These are phyloP conservation scores for Saccharomycopsis oosterbeekiorum DNA, from an alignment of 805 yeast species.

Conservation along the genomic window DNA sequence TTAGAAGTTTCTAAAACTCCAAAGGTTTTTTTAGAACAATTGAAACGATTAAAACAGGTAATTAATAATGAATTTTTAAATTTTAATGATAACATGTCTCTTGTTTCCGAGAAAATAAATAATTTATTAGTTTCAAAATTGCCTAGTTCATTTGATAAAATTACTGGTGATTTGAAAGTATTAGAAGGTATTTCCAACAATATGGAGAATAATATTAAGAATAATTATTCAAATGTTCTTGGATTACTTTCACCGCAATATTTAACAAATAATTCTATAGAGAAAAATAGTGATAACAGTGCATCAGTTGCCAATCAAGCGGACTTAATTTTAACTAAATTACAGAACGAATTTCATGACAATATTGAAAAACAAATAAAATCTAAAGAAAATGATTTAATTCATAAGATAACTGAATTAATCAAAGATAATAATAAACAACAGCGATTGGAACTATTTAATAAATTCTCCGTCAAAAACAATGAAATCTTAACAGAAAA, in stretches of 20 bases:
- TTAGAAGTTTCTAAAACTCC: not conserved
- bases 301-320: not conserved
- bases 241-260: not conserved
- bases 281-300: not conserved
- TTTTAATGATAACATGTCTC: conserved; percentile 14
- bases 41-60: conserved; percentile 6
- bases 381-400: conserved; percentile 18
- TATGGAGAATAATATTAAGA: conserved; percentile 1
- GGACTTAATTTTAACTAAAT: not conserved
- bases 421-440: conserved; percentile 5
- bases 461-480: not conserved
- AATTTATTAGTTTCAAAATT: conserved; percentile 6
- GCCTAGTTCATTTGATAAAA: conserved; percentile 1
- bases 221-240: not conserved
- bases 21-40: not conserved
- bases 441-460: conserved; percentile 3
- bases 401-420: not conserved
- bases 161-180: conserved; percentile 3
- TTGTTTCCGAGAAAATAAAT: conserved; percentile 16
- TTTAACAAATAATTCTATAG: not conserved
- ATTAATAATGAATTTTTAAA: conserved; percentile 3
- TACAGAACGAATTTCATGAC: conserved; percentile 7
- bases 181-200: not conserved
- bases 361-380: conserved; percentile 18
- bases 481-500: not conserved